Conservation (phyloP, 495 filamentous ascomycete genomes). For the Chaetomium fimeti region DNA sequence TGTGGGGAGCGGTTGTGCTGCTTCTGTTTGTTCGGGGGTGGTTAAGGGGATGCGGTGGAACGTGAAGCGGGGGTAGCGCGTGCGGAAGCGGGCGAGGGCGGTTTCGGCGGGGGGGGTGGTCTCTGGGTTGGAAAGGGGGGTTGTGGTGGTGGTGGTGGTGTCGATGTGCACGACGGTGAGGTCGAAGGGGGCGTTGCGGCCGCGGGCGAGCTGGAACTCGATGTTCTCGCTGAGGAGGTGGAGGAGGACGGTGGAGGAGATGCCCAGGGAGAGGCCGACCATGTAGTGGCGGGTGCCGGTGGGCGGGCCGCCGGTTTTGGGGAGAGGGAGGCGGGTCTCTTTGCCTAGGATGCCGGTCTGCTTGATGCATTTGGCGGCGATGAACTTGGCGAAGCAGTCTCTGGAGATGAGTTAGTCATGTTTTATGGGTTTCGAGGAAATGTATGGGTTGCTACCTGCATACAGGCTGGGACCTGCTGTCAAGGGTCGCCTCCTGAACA, state of each 20-base stretch:
- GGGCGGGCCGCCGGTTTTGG: slow-evolving; percentile 41
- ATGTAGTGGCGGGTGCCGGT: slow-evolving; percentile 56
- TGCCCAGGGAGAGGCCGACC: slow-evolving; percentile 77
- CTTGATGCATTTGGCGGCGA: slow-evolving; percentile 71
- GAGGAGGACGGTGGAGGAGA: slow-evolving; percentile 75
- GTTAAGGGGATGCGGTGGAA: slow-evolving; percentile 55
- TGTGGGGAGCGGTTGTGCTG: slow-evolving; percentile 61
- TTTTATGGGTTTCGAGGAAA: not conserved
- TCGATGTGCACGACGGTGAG: slow-evolving; percentile 68
- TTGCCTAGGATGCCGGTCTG: slow-evolving; percentile 62
- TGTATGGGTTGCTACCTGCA: slow-evolving; percentile 20
- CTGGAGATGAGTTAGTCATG: slow-evolving; percentile 45
- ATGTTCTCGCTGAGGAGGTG: slow-evolving; percentile 71
- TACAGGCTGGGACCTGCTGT: slow-evolving; percentile 30
- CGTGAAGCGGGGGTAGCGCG: slow-evolving; percentile 58
- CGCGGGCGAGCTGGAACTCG: slow-evolving; percentile 54
- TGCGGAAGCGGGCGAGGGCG: slow-evolving; percentile 29
- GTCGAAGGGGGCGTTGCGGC: slow-evolving; percentile 59
- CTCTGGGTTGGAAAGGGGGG: slow-evolving; percentile 6
- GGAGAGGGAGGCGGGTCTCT: slow-evolving; percentile 41
- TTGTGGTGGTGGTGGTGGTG: slow-evolving; percentile 18
- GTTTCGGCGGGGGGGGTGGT: not conserved
- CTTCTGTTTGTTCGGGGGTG: slow-evolving; percentile 17
- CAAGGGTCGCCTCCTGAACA: slow-evolving; percentile 31
- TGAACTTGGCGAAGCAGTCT: slow-evolving; percentile 73